phyloP scores from a whole-genome alignment of 2,329 filamentous ascomycete species.

The Arthrobotrys iridis region DNA sequence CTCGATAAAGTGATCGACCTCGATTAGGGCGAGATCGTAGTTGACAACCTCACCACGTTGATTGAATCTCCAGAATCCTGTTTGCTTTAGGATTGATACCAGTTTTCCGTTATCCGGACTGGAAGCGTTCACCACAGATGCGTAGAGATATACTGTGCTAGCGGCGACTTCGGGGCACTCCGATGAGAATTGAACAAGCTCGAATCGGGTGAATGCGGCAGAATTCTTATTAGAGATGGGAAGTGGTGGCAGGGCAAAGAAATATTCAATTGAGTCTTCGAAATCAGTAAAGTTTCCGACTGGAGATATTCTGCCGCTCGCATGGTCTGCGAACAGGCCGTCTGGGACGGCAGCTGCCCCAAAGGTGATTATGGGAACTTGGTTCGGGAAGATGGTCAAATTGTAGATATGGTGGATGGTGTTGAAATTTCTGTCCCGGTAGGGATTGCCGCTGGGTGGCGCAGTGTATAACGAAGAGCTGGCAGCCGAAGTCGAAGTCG shows the following conservation, averaged over 20 bases:
- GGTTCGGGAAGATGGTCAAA: slow-evolving; percentile 62
- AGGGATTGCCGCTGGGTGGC: slow-evolving; percentile 15
- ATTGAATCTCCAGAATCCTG: slow-evolving; percentile 66
- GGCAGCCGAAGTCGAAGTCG: slow-evolving; percentile 15
- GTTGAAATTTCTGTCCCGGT: slow-evolving; percentile 60
- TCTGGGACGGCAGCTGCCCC: slow-evolving; percentile 61
- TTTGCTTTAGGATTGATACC: slow-evolving; percentile 61
- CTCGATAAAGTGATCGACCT: slow-evolving; percentile 62
- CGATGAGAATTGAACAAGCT: slow-evolving; percentile 60
- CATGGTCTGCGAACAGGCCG: slow-evolving; percentile 62
- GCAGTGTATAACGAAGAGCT: slow-evolving; percentile 11
- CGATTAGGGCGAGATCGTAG: slow-evolving; percentile 64
- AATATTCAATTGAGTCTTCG: slow-evolving; percentile 64
- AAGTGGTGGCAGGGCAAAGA: slow-evolving; percentile 63
- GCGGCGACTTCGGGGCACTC: slow-evolving; percentile 61
- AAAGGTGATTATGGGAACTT: slow-evolving; percentile 60
- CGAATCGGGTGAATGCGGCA: slow-evolving; percentile 60
- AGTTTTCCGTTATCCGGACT: slow-evolving; percentile 59
- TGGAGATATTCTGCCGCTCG: slow-evolving; percentile 62
- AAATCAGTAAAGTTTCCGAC: slow-evolving; percentile 63
- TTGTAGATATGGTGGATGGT: slow-evolving; percentile 63
- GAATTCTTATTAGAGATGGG: slow-evolving; percentile 58
- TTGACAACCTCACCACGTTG: slow-evolving; percentile 62
- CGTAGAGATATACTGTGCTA: slow-evolving; percentile 61
- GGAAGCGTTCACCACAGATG: slow-evolving; percentile 60